phyloP scores from a whole-genome alignment of 768 basidiomycete genomes.

The Hortiboletus campestris region DNA sequence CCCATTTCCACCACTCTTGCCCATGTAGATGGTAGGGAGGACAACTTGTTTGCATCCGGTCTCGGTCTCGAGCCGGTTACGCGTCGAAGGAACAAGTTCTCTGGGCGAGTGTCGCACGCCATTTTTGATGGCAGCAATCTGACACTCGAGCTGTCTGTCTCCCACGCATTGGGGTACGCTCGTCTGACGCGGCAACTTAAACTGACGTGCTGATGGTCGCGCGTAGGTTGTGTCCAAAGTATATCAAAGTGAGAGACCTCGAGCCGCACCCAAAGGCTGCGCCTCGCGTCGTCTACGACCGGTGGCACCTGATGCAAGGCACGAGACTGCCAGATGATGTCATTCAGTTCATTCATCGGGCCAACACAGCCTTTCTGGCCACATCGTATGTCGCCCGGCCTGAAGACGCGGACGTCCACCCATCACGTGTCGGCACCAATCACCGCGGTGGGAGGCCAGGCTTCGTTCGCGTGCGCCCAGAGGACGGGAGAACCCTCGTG shows the following conservation, averaged over 20 bases:
- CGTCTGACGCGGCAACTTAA: not conserved
- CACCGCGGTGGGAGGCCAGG: slow-evolving; percentile 64
- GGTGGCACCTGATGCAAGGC: slow-evolving; percentile 28
- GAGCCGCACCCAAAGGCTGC: slow-evolving; percentile 36
- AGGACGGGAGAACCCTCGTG: slow-evolving; percentile 52
- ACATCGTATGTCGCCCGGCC: slow-evolving; percentile 45
- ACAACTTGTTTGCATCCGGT: slow-evolving; percentile 45
- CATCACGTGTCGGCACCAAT: slow-evolving; percentile 63
- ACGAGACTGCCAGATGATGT: slow-evolving; percentile 50
- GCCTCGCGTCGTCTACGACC: slow-evolving; percentile 37
- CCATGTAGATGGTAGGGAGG: slow-evolving; percentile 5
- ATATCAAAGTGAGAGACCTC: slow-evolving; percentile 54
- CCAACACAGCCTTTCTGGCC: slow-evolving; percentile 57
- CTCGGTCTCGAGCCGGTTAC: slow-evolving; percentile 60
- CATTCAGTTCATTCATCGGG: slow-evolving; percentile 44
- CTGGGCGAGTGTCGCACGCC: slow-evolving; percentile 42
- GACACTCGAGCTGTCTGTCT: slow-evolving; percentile 44
- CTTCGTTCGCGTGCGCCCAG: slow-evolving; percentile 56
- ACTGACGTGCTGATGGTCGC: not conserved
- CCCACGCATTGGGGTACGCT: slow-evolving; percentile 56
- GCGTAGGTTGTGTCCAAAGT: slow-evolving; percentile 63
- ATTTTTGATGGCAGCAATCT: slow-evolving; percentile 29
- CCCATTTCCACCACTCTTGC: slow-evolving; percentile 44
- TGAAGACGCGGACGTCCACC: slow-evolving; percentile 40
- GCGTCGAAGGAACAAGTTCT: slow-evolving; percentile 61